Evolutionary conservation across 805 yeast species (phyloP), one percentile per base, ranked within the genome.

Genomic region (Ogataea ganodermae): DNA sequence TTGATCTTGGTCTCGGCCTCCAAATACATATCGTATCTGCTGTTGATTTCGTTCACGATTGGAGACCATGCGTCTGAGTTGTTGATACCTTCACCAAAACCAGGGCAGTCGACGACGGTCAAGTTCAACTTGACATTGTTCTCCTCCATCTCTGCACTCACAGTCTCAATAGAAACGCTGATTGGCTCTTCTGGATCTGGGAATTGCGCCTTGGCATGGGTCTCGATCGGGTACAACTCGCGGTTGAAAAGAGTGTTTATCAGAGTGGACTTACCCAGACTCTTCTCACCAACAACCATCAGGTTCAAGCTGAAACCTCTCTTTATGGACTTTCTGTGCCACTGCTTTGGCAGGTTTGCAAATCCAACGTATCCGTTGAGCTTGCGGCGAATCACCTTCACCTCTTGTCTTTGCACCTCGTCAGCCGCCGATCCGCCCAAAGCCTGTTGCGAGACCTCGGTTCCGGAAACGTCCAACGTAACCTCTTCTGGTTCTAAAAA

Each of bases 331-430:
- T 87, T 89, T 71, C 96, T 83, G 72, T 94, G 98, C 97, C 97
- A 94, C 74, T 94, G 99, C 65, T 91, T 94, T 49, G 99, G 99
- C 63, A 94, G 77, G 71, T 91, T 94, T 57, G 97, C 96, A 71
- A 94, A 94, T 5, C 99, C 99, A 47, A 94, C 99, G 65, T 86
- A 91, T 3, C 96, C 92, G 58, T 84, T 87, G 59, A 92, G 80
- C 65, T 89, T 89, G 59, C 96, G 84, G 58, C 85, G 83, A 60
- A 89, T 80, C 52, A 89, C 74, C 59, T 85, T 84, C 51, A 79
- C 70, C 31, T 76, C 80, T 9, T 46, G 55, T 20, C 32, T 44
- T 17, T 52, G 36, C 22, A 27, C 14, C 35, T 41, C 55, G 20
- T 37, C 44, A 12, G 45, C 42, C 28, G 49, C 40, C 21, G 43